These are phyloP conservation scores for Triadica sebifera DNA, from an alignment of 345 rosid genomes.

Conservation along the genomic window DNA sequence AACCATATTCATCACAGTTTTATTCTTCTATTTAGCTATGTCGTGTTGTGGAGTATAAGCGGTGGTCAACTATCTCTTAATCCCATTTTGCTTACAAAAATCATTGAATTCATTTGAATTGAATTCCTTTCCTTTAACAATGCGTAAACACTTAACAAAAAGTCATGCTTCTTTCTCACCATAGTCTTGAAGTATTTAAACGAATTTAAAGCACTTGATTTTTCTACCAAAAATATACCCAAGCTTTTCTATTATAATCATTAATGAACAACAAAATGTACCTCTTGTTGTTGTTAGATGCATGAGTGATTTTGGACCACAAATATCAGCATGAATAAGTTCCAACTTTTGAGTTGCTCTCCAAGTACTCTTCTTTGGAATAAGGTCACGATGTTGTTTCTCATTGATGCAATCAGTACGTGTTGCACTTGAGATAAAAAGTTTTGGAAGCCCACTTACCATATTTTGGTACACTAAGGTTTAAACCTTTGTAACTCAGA, in stretches of 20 bases:
- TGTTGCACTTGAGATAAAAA: fast-evolving
- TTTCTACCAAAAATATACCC: not conserved
- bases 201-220: not conserved
- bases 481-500: not conserved
- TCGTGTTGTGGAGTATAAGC: not conserved
- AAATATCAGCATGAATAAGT: not conserved
- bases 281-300: not conserved
- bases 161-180: constrained; percentile 1
- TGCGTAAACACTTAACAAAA: not conserved
- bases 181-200: not conserved
- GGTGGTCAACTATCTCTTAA: not conserved
- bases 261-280: constrained; percentile 2
- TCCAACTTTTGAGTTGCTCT: not conserved
- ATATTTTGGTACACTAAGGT: not conserved
- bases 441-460: not conserved
- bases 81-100: not conserved
- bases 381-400: not conserved
- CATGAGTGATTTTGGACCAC: constrained; percentile 6
- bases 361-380: constrained; percentile 6
- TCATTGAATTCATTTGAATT: not conserved
- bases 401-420: not conserved
- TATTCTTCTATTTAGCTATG: not conserved
- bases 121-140: not conserved
- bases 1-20: not conserved
- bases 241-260: not conserved